Conservation (phyloP, 768 basidiomycete species). For the Ramaria sp. region DNA sequence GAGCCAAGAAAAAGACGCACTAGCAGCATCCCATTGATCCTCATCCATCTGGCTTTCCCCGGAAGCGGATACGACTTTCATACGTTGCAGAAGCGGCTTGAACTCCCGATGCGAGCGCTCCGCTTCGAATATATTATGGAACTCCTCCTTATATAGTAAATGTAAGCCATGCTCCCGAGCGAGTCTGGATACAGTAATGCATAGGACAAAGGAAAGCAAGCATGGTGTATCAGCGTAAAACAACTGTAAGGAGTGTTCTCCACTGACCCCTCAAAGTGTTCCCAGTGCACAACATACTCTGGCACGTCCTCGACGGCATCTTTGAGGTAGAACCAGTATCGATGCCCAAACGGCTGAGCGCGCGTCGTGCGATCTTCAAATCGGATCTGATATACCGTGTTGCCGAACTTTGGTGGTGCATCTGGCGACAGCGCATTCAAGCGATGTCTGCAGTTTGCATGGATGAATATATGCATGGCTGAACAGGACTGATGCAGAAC, state of each 20-base stretch:
- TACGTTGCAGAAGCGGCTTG: conserved; percentile 69
- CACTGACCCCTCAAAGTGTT: conserved; percentile 74
- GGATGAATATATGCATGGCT: background rate
- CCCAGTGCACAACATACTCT: conserved; percentile 96
- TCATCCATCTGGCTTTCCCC: conserved; percentile 90
- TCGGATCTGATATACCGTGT: conserved; percentile 79
- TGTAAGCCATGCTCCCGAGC: conserved; percentile 73
- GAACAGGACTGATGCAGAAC: conserved; percentile 21
- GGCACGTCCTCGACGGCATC: conserved; percentile 98
- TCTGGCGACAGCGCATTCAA: conserved; percentile 62
- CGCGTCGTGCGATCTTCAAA: conserved; percentile 49
- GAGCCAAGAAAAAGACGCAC: conserved; percentile 39
- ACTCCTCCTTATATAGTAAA: conserved; percentile 74
- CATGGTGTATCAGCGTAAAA: too few species aligned
- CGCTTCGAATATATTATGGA: conserved; percentile 81
- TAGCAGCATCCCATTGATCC: conserved; percentile 98
- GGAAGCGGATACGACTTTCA: conserved; percentile 82
- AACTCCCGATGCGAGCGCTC: conserved; percentile 75
- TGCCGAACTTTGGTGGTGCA: conserved; percentile 75
- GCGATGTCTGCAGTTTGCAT: conserved; percentile 39
- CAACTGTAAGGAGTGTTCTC: background rate
- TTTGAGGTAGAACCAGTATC: conserved; percentile 86
- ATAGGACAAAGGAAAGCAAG: conserved; percentile 9
- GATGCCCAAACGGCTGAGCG: conserved; percentile 71
- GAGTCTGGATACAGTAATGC: conserved; percentile 38